phyloP scores from a whole-genome alignment of 495 filamentous ascomycete species.

The Chlorociboria aeruginascens region DNA sequence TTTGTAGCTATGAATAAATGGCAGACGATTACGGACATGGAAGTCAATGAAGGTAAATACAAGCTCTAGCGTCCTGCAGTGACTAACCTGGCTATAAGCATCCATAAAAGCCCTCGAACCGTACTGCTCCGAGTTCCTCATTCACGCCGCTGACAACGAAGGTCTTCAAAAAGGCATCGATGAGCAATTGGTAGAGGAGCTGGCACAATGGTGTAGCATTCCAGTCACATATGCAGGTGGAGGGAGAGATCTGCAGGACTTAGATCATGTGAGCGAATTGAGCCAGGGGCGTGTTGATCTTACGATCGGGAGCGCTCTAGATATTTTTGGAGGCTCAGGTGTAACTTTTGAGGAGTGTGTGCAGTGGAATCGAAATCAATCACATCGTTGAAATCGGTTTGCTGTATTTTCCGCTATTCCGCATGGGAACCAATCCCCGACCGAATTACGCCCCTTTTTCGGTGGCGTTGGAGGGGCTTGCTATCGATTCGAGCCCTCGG shows the following conservation, averaged over 20 bases:
- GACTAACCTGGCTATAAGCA: conserved; percentile 32
- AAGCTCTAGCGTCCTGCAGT: neutral
- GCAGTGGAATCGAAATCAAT: conserved; percentile 53
- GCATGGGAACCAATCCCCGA: too few relatives aligned
- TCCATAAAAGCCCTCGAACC: conserved; percentile 70
- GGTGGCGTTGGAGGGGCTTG: too few relatives aligned
- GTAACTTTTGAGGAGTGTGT: conserved; percentile 85
- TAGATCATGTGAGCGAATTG: conserved; percentile 64
- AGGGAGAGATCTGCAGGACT: conserved; percentile 64
- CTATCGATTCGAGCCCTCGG: too few relatives aligned
- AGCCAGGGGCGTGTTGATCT: conserved; percentile 78
- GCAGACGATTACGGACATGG: conserved; percentile 95
- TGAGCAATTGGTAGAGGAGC: conserved; percentile 59
- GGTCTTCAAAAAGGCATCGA: conserved; percentile 87
- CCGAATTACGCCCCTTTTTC: too few relatives aligned
- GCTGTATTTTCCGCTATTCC: neutral
- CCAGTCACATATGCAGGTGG: conserved; percentile 96
- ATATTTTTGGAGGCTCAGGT: conserved; percentile 83
- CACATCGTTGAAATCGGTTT: neutral
- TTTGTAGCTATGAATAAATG: conserved; percentile 97
- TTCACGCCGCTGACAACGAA: conserved; percentile 98
- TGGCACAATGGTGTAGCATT: conserved; percentile 77
- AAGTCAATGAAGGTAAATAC: conserved; percentile 63
- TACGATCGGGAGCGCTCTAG: conserved; percentile 91
- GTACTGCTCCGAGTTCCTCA: conserved; percentile 89